Evolutionary conservation across 2,329 filamentous ascomycete species (phyloP).

Genomic region (Didymella arachidicola): DNA sequence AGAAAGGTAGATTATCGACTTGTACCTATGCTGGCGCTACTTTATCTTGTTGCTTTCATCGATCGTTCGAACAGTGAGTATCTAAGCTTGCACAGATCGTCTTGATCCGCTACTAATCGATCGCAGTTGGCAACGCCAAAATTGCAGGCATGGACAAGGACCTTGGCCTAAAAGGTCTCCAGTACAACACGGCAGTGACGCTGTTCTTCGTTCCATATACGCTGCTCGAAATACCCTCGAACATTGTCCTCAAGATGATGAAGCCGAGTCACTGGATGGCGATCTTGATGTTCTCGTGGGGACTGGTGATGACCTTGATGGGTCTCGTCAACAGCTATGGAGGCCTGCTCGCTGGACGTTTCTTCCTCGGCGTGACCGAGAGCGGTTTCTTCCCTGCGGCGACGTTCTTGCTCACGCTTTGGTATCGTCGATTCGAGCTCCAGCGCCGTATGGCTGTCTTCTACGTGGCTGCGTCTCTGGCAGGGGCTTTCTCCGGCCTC

Average conservation of each 20-base stretch:
- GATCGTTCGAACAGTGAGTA: constrained; percentile 43
- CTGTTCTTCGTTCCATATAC: constrained; percentile 54
- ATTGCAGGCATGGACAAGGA: constrained; percentile 52
- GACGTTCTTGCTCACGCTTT: constrained; percentile 52
- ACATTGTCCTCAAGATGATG: constrained; percentile 54
- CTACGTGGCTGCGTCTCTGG: constrained; percentile 45
- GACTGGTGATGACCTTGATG: constrained; percentile 53
- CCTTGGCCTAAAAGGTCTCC: constrained; percentile 47
- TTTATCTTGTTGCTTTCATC: constrained; percentile 49
- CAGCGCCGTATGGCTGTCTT: constrained; percentile 49
- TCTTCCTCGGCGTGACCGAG: constrained; percentile 51
- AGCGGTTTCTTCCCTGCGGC: constrained; percentile 72
- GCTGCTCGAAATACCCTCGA: constrained; percentile 49
- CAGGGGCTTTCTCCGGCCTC: constrained; percentile 48
- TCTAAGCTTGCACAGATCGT: neutral
- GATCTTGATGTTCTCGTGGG: constrained; percentile 52
- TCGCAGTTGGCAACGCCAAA: constrained; percentile 51
- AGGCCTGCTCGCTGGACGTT: constrained; percentile 59
- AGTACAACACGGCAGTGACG: constrained; percentile 53
- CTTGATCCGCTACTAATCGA: constrained; percentile 11
- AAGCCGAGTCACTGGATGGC: constrained; percentile 53
- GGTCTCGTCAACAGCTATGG: constrained; percentile 57
- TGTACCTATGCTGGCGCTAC: constrained; percentile 40
- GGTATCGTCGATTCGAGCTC: constrained; percentile 48
- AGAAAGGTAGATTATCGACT: constrained; percentile 46